Base-by-base conservation (phyloP, 306 rosid genomes). In the Prunus salicina region DNA sequence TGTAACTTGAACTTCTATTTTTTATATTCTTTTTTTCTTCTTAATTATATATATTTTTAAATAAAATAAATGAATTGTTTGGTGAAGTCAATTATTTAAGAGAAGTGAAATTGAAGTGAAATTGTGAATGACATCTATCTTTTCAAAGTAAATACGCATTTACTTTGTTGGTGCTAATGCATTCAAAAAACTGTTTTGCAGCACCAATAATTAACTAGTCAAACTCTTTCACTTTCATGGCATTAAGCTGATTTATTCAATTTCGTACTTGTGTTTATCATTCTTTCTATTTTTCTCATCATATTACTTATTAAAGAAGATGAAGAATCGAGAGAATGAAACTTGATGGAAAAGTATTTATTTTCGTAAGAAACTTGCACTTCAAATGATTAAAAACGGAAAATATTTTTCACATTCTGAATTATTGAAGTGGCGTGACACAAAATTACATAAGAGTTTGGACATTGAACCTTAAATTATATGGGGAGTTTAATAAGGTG, bases 241-340 rank as follows among this genome's bases (percentile, higher is more conserved):
- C 9, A 38, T 38, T 7, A 38, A 7, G 43, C 43, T 38, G 9
- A 38, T 38, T 6, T 38, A 38, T 38, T 38, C 7, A 38, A 38
- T 34, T 34, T 34, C 1, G 8, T 34, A 34, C 8, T 5, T 0
- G 22, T 1, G 0, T 0, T 5, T 34, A 5, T 34, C 8, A 1
- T 34, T 34, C 8, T 34, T 38, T 38, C 2, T 7, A 38, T 6
- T 6, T 38, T 0, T 38, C 9, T 0, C 0, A 0, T 38, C 0
- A 6, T 7, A 2, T 38, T 38, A 38, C 9, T 38, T 6, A 38
- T 38, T 38, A 6, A 7, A 38, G 9, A 38, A 38, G 0, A 38
- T 1, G 0, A 38, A 38, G 0, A 38, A 0, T 7, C 0, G 0
- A 0, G 0, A 38, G 2, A 38, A 7, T 7, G 0, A 0, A 7